Evolutionary conservation across 1,139 yeast species (phyloP).

Genomic region (Magnusiomyces tetraspermus): DNA sequence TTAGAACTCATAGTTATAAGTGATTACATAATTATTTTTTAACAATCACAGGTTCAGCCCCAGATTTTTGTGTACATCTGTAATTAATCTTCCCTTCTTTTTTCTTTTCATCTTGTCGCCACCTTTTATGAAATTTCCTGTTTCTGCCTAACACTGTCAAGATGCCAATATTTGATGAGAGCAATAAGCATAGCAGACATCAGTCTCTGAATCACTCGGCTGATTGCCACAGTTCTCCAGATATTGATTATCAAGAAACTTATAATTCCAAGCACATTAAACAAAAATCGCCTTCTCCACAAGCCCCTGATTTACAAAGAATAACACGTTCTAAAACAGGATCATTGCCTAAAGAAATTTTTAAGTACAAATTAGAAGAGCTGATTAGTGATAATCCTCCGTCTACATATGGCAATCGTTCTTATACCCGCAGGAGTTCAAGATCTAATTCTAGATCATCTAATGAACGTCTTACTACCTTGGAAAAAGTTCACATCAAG

Average conservation of each 20-base stretch:
- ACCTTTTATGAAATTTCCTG: too few relatives aligned
- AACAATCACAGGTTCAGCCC: too few relatives aligned
- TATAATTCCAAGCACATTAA: neutral
- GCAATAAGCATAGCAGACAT: too few relatives aligned
- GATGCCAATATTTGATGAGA: too few relatives aligned
- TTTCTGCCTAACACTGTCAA: too few relatives aligned
- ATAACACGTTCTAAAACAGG: neutral
- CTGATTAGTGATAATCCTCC: neutral
- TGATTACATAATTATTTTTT: too few relatives aligned
- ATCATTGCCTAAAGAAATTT: neutral
- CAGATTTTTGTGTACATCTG: too few relatives aligned
- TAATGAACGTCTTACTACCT: neutral
- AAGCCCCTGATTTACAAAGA: neutral
- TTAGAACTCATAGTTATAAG: too few relatives aligned
- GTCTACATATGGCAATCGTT: neutral
- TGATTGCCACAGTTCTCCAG: neutral
- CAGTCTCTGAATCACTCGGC: too few relatives aligned
- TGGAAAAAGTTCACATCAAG: neutral
- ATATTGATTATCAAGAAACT: neutral
- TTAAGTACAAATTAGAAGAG: neutral
- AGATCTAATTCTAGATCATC: neutral
- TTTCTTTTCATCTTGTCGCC: too few relatives aligned
- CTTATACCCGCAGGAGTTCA: neutral
- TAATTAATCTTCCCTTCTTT: too few relatives aligned
- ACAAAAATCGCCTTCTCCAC: neutral